A percentile compares a stretch with the other conserved stretches of the same genome.
phyloP scores from a whole-genome alignment of 1,284 basidiomycete species.

The Ceratobasidium sp. region DNA sequence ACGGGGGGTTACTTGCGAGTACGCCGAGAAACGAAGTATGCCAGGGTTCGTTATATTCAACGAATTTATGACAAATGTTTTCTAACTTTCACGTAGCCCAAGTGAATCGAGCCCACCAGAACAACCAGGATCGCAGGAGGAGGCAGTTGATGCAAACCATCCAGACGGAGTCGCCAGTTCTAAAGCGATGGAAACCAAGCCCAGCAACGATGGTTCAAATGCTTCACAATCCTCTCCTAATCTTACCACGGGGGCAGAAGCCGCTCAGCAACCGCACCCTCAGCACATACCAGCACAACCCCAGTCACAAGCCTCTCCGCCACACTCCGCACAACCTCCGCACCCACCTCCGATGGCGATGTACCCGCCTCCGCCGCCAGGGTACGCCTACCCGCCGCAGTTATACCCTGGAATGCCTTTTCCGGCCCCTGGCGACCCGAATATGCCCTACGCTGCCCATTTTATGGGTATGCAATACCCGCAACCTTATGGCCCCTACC shows the following conservation, averaged over 20 bases:
- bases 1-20: conserved; percentile 36
- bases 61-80: not conserved
- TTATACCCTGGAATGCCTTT: conserved; percentile 40
- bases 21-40: conserved; percentile 42
- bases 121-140: conserved; percentile 14
- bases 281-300: not conserved
- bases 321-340: conserved; percentile 23
- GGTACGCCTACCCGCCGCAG: conserved; percentile 37
- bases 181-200: conserved; percentile 1
- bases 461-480: conserved; percentile 42
- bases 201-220: not conserved
- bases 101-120: conserved; percentile 21
- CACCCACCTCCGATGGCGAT: conserved; percentile 41
- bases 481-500: conserved; percentile 40
- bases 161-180: not conserved
- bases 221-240: conserved; percentile 6
- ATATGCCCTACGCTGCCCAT: conserved; percentile 32
- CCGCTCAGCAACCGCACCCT: conserved; percentile 6
- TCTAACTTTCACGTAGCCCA: conserved; percentile 2
- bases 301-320: conserved; percentile 32
- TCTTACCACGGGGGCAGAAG: not conserved
- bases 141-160: not conserved
- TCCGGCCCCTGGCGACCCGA: conserved; percentile 31
- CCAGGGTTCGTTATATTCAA: conserved; percentile 9
- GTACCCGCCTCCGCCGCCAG: conserved; percentile 36